Percentiles rank a stretch among this genome's conserved stretches.
Conservation (phyloP, 106 monocot genomes). For the Dendrobium chrysotoxum region DNA sequence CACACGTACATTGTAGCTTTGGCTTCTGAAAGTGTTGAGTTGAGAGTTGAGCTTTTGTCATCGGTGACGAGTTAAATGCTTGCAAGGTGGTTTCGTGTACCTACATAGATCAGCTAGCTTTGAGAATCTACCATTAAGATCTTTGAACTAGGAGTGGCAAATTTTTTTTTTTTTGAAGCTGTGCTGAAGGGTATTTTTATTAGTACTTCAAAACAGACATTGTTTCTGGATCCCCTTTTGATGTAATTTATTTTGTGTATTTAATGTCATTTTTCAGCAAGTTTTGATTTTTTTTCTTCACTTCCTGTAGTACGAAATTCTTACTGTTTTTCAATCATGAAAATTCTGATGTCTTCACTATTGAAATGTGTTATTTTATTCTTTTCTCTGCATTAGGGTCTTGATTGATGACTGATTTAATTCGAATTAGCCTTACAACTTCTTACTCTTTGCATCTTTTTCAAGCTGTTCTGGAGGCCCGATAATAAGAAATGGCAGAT, state of each 20-base stretch:
- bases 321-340: background rate
- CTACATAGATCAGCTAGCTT: background rate
- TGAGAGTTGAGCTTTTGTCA: background rate
- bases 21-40: background rate
- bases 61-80: background rate
- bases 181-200: background rate
- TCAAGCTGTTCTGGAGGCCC: background rate
- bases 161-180: background rate
- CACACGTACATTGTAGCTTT: background rate
- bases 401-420: background rate
- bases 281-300: background rate
- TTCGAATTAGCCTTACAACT: background rate
- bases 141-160: background rate
- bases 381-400: background rate
- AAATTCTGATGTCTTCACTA: background rate
- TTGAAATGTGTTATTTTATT: background rate
- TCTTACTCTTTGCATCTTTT: background rate
- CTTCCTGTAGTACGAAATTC: background rate
- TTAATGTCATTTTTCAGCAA: background rate
- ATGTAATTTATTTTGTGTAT: background rate
- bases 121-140: background rate
- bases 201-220: background rate
- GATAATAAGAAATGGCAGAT: constrained; percentile 25
- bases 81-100: background rate
- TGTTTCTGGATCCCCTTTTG: background rate